Evolutionary conservation across 192 early-diverging fungal genomes (phyloP), one percentile per base, ranked within the genome.

Genomic region (Coemansia guatemalensis): DNA sequence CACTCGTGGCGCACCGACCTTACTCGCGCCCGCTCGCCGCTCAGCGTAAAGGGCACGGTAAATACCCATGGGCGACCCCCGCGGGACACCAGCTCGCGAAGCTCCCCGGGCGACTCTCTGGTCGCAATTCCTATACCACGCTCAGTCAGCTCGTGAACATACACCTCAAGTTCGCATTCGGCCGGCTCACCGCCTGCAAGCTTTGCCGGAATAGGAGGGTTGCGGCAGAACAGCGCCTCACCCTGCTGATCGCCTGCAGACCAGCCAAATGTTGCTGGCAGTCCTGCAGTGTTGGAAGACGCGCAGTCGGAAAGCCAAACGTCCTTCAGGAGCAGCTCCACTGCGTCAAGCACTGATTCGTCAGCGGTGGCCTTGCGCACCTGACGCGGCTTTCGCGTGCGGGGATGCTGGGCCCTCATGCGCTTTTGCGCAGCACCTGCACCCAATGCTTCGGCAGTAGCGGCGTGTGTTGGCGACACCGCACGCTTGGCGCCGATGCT

Each of bases 1-100:
- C 78, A 81, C 49, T 74, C 72, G 58, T 81, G 71, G 21, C 69
- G 67, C 62, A 81, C 71, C 2, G 73, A 58, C 30, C 71, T 70
- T 9, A 81, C 49, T 11, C 64, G 50, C 6, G 60, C 78, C 25
- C 48, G 66, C 56, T 81, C 78, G 53, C 73, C 78, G 11, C 51
- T 27, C 58, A 81, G 63, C 17, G 66, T 65, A 62, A 81, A 81
- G 5, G 78, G 68, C 5, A 74, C 72, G 1, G 48, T 39, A 63
- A 81, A 71, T 2, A 62, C 30, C 78, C 78, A 81, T 6, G 76
- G 76, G 2, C 76, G 76, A 26, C 21, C 23, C n/a, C 70, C 67
- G n/a, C 23, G 39, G 9, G 50, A 3, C 9, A 60, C 67, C 64
- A 78, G 32, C 41, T 58, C 64, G 51, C 56, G 56, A 21, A 78